Evolutionary conservation across 768 basidiomycete species (phyloP).

Genomic region (Russula sp.): DNA sequence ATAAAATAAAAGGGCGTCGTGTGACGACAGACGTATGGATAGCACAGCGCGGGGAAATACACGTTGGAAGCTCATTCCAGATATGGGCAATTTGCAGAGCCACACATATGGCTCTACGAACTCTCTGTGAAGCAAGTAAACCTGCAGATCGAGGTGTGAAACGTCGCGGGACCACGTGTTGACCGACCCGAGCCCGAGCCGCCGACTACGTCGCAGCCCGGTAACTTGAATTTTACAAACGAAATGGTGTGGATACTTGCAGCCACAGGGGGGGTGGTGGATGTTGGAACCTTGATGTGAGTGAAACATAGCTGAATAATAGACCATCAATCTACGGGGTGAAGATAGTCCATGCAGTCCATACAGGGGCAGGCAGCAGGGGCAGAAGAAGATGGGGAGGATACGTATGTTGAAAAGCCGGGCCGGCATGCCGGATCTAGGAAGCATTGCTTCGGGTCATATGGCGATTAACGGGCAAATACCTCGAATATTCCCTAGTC

Average conservation of each 20-base stretch:
- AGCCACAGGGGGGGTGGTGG: background rate
- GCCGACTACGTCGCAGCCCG: background rate
- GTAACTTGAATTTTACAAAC: background rate
- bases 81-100: background rate
- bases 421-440: background rate
- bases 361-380: background rate
- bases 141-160: background rate
- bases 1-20: background rate
- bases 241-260: background rate
- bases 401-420: background rate
- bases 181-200: background rate
- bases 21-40: conserved; percentile 6
- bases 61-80: background rate
- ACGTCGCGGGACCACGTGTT: background rate
- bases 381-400: background rate
- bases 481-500: conserved; percentile 16
- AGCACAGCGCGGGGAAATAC: conserved; percentile 11
- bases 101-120: background rate
- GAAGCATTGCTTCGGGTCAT: background rate
- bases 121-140: background rate
- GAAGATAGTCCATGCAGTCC: background rate
- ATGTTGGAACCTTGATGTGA: background rate
- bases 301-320: conserved; percentile 1
- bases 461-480: conserved; percentile 16
- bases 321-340: background rate